These are phyloP conservation scores for Tilletia walkeri DNA, from an alignment of 1,284 basidiomycete species.

Conservation along the genomic window DNA sequence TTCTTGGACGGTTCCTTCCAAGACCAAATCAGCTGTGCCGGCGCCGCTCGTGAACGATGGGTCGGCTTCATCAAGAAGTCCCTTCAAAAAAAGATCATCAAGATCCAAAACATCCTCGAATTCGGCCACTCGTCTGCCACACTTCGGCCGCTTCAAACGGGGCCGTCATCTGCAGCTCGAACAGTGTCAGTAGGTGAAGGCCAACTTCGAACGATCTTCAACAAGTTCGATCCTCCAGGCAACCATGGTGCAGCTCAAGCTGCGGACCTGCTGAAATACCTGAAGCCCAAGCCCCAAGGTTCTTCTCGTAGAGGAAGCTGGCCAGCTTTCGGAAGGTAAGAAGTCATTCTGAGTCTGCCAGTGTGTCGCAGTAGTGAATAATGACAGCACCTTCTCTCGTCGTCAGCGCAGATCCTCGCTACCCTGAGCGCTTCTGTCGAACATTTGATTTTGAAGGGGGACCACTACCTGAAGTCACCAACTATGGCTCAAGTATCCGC, in stretches of 20 bases:
- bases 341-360: background rate
- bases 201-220: slow-evolving; percentile 11
- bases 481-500: slow-evolving; percentile 40
- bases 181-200: background rate
- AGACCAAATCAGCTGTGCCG: background rate
- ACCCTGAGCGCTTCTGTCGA: slow-evolving; percentile 24
- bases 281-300: slow-evolving; percentile 15
- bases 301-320: slow-evolving; percentile 29
- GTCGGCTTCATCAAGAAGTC: background rate
- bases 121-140: background rate
- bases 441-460: slow-evolving; percentile 27
- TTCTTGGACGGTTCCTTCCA: background rate
- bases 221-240: slow-evolving; percentile 64
- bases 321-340: slow-evolving; percentile 27
- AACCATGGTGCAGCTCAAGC: slow-evolving; percentile 43
- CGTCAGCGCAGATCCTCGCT: slow-evolving; percentile 24
- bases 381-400: background rate
- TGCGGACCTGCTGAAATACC: slow-evolving; percentile 26
- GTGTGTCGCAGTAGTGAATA: background rate
- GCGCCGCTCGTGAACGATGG: no score
- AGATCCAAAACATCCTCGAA: background rate
- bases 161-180: background rate
- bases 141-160: background rate
- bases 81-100: background rate
- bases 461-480: slow-evolving; percentile 25